Percentiles rank a stretch among this genome's conserved stretches.
phyloP scores from a whole-genome alignment of 441 rosid species.

The Kokia cookei region DNA sequence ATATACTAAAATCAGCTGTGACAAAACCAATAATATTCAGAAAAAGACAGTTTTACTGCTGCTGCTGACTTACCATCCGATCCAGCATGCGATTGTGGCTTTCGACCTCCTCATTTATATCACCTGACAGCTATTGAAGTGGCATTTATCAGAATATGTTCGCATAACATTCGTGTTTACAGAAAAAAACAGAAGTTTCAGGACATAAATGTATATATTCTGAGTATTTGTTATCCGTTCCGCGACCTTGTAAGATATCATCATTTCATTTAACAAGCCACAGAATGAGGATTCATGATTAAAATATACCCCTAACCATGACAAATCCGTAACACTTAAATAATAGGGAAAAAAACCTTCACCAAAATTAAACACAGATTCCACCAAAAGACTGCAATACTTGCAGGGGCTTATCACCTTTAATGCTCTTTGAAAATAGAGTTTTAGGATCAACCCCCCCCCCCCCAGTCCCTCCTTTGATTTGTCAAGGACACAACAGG shows the following conservation, averaged over 20 bases:
- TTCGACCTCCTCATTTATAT: slow-evolving; percentile 91
- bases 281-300: background rate
- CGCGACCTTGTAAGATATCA: background rate
- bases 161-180: background rate
- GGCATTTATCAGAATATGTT: slow-evolving; percentile 10
- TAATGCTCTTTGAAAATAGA: background rate
- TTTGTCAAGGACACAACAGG: background rate
- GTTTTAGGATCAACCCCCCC: too few species aligned
- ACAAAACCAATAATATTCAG: background rate
- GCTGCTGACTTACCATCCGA: slow-evolving; percentile 59
- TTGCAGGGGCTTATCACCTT: background rate
- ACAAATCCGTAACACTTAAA: background rate
- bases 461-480: background rate
- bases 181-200: background rate
- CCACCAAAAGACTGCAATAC: background rate
- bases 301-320: background rate
- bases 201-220: background rate
- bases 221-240: background rate
- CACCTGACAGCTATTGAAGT: slow-evolving; percentile 75
- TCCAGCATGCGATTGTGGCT: slow-evolving; percentile 86
- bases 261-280: slow-evolving; percentile 1
- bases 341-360: background rate
- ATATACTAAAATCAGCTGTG: slow-evolving; percentile 14
- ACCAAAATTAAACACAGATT: background rate
- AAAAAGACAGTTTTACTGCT: background rate